A percentile compares a stretch with the other conserved stretches of the same genome.
Conservation (phyloP, 176 grass and related monocot genomes). For the Carex littledalei region DNA sequence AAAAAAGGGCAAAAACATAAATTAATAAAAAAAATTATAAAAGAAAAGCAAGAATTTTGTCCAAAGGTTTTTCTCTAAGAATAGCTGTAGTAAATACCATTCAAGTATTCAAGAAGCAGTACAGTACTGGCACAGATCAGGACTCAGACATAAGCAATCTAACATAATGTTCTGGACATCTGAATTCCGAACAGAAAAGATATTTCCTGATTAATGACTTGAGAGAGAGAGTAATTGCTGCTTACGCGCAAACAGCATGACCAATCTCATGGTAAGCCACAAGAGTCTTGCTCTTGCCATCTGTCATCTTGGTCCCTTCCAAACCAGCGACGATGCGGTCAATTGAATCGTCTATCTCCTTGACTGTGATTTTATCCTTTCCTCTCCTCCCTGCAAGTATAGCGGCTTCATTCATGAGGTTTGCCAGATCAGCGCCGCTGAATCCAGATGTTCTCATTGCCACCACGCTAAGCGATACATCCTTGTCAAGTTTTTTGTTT, state of each 20-base stretch:
- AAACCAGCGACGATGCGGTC: slow-evolving; percentile 70
- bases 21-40: neutral
- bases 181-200: too few species aligned
- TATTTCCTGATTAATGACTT: neutral
- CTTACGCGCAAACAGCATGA: slow-evolving; percentile 81
- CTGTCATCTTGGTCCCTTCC: slow-evolving; percentile 75
- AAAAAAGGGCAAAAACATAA: neutral
- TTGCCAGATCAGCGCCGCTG: slow-evolving; percentile 76
- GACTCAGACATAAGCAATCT: too few species aligned
- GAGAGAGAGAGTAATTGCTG: neutral
- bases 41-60: too few species aligned
- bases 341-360: slow-evolving; percentile 80
- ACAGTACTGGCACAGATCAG: too few species aligned
- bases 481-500: slow-evolving; percentile 65
- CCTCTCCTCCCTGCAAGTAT: slow-evolving; percentile 73
- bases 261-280: slow-evolving; percentile 89
- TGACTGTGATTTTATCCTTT: slow-evolving; percentile 46
- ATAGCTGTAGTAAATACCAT: too few species aligned
- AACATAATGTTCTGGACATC: too few species aligned
- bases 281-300: slow-evolving; percentile 68
- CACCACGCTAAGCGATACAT: slow-evolving; percentile 51
- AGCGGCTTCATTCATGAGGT: slow-evolving; percentile 94
- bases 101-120: too few species aligned
- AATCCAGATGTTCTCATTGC: slow-evolving; percentile 85
- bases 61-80: too few species aligned